A percentile compares a stretch with the other conserved stretches of the same genome.
These are phyloP conservation scores for Aristolochia contorta DNA, from an alignment of 164 flowering plant genomes.

Conservation along the genomic window DNA sequence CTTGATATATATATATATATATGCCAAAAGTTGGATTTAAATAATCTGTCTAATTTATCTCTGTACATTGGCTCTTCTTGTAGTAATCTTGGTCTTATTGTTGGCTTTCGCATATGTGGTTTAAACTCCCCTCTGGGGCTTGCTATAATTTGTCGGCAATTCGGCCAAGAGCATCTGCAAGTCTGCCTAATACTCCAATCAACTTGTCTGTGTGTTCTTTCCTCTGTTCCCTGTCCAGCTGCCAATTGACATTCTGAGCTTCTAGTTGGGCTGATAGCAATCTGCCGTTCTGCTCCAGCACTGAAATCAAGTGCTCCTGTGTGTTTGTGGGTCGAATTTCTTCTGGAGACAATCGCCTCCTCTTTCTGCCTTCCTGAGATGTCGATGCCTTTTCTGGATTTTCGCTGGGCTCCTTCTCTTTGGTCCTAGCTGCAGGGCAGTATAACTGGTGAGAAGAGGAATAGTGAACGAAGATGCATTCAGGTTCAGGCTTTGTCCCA, in stretches of 20 bases:
- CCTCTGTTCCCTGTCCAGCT: constrained; percentile 61
- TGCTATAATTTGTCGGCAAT: constrained; percentile 72
- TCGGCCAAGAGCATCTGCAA: constrained; percentile 73
- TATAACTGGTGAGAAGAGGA: background rate
- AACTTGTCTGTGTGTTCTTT: constrained; percentile 47
- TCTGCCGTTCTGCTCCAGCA: constrained; percentile 54
- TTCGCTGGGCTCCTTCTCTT: constrained; percentile 29
- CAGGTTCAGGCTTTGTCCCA: no score
- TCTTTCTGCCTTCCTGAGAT: constrained; percentile 46
- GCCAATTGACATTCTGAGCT: constrained; percentile 49
- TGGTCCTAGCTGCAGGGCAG: constrained; percentile 24
- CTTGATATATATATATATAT: no score
- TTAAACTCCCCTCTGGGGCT: background rate
- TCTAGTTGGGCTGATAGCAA: constrained; percentile 57
- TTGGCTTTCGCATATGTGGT: background rate
- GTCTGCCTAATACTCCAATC: constrained; percentile 57
- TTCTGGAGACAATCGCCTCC: constrained; percentile 37
- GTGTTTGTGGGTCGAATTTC: constrained; percentile 20
- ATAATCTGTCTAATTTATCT: background rate
- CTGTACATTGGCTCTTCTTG: constrained; percentile 1
- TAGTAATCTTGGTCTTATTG: background rate
- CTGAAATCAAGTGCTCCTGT: constrained; percentile 46
- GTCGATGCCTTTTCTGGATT: constrained; percentile 45
- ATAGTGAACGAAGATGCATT: background rate
- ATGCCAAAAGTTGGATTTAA: no score